Conservation (phyloP, 2,329 filamentous ascomycete species). For the Penicillium aurantiogriseum region DNA sequence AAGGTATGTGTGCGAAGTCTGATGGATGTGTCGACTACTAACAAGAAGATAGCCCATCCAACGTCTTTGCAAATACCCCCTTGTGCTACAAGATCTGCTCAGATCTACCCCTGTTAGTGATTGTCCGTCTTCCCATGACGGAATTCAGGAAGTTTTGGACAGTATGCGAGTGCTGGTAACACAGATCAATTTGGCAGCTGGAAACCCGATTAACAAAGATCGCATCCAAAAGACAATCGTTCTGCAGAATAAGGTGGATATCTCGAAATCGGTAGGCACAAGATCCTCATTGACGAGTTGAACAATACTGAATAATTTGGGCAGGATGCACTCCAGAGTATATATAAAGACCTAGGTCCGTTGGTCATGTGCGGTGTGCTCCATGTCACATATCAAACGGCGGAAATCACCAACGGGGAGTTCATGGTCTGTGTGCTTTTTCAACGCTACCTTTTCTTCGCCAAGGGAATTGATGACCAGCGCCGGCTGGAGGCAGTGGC, state of each 20-base stretch:
- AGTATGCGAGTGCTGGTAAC: constrained; percentile 71
- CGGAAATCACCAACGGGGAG: constrained; percentile 65
- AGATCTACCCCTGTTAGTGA: constrained; percentile 81
- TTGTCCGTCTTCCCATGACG: constrained; percentile 77
- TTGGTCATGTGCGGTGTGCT: constrained; percentile 79
- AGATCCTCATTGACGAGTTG: background rate
- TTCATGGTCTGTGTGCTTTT: constrained; percentile 90
- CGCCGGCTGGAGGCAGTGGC: constrained; percentile 71
- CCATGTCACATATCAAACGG: constrained; percentile 77
- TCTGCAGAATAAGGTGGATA: constrained; percentile 76
- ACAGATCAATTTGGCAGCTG: constrained; percentile 81
- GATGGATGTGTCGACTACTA: constrained; percentile 10
- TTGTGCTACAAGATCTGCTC: constrained; percentile 80
- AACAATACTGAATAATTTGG: constrained; percentile 12
- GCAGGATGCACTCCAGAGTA: constrained; percentile 42
- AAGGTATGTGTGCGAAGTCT: constrained; percentile 58
- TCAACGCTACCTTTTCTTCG: constrained; percentile 73
- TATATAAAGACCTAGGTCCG: constrained; percentile 78
- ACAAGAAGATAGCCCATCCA: constrained; percentile 72
- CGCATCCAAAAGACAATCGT: constrained; percentile 79
- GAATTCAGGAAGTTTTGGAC: constrained; percentile 71
- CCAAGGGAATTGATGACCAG: constrained; percentile 63
- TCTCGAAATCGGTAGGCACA: constrained; percentile 65
- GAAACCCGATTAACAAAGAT: constrained; percentile 67
- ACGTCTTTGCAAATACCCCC: constrained; percentile 83